phyloP scores from a whole-genome alignment of 108 stramenopile genomes.

The Aurantiochytrium sp. region DNA sequence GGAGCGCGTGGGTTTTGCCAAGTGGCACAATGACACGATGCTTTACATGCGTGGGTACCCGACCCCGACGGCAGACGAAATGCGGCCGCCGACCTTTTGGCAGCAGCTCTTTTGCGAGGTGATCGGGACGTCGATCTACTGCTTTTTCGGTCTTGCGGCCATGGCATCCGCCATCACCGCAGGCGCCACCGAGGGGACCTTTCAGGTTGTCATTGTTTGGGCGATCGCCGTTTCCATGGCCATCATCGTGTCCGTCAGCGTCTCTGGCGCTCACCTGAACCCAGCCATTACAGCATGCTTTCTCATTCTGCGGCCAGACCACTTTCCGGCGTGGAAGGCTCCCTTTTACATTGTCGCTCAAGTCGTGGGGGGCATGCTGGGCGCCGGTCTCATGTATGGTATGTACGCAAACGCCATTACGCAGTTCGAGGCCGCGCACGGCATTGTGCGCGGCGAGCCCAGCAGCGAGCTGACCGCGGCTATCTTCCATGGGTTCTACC shows the following conservation, averaged over 20 bases:
- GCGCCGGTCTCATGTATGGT: conserved; percentile 42
- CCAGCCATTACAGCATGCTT: conserved; percentile 53
- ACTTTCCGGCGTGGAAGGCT: conserved; percentile 37
- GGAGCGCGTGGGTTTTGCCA: background rate
- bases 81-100: background rate
- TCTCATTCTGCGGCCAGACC: conserved; percentile 36
- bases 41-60: background rate
- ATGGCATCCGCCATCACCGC: background rate
- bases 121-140: background rate
- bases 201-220: conserved; percentile 60
- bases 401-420: conserved; percentile 46
- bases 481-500: background rate
- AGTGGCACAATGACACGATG: background rate
- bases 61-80: background rate
- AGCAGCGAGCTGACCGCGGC: background rate
- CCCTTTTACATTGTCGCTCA: conserved; percentile 51
- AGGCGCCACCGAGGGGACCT: conserved; percentile 50
- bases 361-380: conserved; percentile 46
- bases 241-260: conserved; percentile 48
- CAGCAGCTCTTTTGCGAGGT: background rate
- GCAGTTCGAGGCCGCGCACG: conserved; percentile 42
- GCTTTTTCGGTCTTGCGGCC: background rate
- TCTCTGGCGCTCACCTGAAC: conserved; percentile 48
- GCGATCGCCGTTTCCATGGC: conserved; percentile 58
- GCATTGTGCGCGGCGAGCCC: background rate